phyloP scores from a whole-genome alignment of 495 filamentous ascomycete species.

The Penicillium malachiteum region DNA sequence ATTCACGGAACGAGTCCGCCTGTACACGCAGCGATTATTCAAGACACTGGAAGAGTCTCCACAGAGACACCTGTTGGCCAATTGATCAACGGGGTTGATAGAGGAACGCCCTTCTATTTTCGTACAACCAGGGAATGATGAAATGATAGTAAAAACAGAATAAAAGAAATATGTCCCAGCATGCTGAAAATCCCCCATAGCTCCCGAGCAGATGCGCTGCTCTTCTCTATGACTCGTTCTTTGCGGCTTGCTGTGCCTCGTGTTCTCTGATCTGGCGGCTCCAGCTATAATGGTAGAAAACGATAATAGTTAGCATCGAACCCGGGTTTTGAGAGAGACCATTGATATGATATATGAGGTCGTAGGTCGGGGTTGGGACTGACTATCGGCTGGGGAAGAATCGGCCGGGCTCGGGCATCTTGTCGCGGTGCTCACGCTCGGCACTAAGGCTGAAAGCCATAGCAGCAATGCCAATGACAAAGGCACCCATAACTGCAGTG shows the following conservation, averaged over 20 bases:
- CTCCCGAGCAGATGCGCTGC: constrained; percentile 15
- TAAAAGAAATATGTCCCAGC: constrained; percentile 34
- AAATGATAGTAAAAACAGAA: constrained; percentile 35
- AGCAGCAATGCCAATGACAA: constrained; percentile 72
- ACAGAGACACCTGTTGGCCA: constrained; percentile 43
- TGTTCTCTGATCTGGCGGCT: constrained; percentile 87
- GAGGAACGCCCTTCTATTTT: constrained; percentile 48
- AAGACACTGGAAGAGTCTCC: constrained; percentile 47
- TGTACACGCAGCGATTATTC: constrained; percentile 51
- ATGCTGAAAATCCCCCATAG: constrained; percentile 25
- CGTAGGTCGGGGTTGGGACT: constrained; percentile 35
- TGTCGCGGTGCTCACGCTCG: constrained; percentile 72
- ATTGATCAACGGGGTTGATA: constrained; percentile 39
- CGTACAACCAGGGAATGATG: constrained; percentile 42
- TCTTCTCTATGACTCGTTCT: constrained; percentile 52
- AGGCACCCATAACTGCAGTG: constrained; percentile 76
- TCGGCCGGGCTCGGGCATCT: constrained; percentile 81
- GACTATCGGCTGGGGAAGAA: constrained; percentile 98
- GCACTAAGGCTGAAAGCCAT: constrained; percentile 79
- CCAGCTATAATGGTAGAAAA: constrained; percentile 60
- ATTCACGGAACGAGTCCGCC: constrained; percentile 53
- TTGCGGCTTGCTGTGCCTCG: constrained; percentile 60
- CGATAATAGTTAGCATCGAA: constrained; percentile 18
- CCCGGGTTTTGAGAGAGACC: no score
- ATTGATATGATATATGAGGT: no score